Conservation (phyloP, 2,329 filamentous ascomycete genomes). For the Elsinoe necatrix region DNA sequence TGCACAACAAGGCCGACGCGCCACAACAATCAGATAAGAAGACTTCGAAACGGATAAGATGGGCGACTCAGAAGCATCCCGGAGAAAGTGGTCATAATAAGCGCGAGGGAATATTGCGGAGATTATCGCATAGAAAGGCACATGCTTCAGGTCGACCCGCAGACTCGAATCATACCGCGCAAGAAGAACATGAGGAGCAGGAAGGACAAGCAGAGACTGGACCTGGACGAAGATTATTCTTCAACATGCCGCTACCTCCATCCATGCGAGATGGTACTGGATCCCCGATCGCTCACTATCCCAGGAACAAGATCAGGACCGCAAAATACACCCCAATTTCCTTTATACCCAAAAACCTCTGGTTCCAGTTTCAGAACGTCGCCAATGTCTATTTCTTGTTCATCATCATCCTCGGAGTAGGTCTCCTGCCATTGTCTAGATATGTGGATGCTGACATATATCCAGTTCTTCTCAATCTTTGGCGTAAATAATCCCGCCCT, state of each 20-base stretch:
- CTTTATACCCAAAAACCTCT: constrained; percentile 94
- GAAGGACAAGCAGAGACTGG: constrained; percentile 33
- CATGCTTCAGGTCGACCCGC: constrained; percentile 31
- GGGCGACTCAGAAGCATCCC: constrained; percentile 86
- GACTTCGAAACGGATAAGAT: constrained; percentile 64
- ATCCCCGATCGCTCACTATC: constrained; percentile 58
- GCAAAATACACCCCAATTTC: constrained; percentile 94
- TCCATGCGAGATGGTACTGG: constrained; percentile 74
- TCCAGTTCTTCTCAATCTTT: constrained; percentile 90
- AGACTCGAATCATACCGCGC: constrained; percentile 30
- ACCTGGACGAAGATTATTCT: constrained; percentile 59
- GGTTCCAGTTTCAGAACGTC: constrained; percentile 96
- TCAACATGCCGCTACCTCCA: constrained; percentile 73
- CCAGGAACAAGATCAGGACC: constrained; percentile 93
- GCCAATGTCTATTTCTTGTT: constrained; percentile 98
- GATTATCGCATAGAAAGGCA: constrained; percentile 33
- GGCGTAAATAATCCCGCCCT: constrained; percentile 84
- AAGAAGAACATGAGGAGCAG: constrained; percentile 22
- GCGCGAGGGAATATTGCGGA: constrained; percentile 71
- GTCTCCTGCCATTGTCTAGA: constrained; percentile 31
- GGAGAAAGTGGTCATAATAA: constrained; percentile 69
- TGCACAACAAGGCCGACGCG: constrained; percentile 5
- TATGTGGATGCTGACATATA: constrained; percentile 17
- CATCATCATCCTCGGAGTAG: constrained; percentile 85
- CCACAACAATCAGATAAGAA: constrained; percentile 12